phyloP scores from a whole-genome alignment of 768 basidiomycete genomes.

The Cyclocybe cylindracea region DNA sequence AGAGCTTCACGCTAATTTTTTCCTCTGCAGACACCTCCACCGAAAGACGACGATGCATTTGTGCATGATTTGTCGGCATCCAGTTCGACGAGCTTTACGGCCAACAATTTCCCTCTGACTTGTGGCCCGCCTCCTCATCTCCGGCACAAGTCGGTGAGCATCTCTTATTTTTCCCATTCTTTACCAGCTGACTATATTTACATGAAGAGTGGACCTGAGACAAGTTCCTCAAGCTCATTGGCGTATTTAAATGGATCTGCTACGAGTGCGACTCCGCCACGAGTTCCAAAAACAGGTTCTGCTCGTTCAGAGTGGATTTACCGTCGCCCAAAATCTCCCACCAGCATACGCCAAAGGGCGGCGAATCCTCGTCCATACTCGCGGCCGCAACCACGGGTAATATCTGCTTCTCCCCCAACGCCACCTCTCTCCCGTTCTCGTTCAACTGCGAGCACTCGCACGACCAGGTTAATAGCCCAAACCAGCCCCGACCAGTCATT shows the following conservation, averaged over 20 bases:
- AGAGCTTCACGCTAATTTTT: background rate
- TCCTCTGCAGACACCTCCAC: constrained; percentile 9
- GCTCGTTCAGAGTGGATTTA: constrained; percentile 49
- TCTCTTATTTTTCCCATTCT: background rate
- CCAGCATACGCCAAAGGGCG: constrained; percentile 20
- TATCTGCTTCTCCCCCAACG: constrained; percentile 22
- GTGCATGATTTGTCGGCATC: constrained; percentile 15
- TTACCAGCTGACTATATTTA: background rate
- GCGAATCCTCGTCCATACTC: constrained; percentile 23
- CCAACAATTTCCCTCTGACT: constrained; percentile 1
- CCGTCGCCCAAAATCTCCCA: constrained; percentile 39
- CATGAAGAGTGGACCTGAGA: constrained; percentile 12
- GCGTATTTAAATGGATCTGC: constrained; percentile 17
- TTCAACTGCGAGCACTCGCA: constrained; percentile 18
- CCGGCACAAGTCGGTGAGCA: constrained; percentile 6
- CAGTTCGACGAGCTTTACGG: constrained; percentile 1
- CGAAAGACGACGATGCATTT: constrained; percentile 17
- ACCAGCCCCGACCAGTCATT: constrained; percentile 4
- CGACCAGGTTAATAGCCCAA: constrained; percentile 5
- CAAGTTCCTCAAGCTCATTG: constrained; percentile 10
- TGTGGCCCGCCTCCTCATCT: constrained; percentile 11
- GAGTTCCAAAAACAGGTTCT: constrained; percentile 13
- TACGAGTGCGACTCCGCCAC: constrained; percentile 23
- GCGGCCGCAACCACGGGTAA: constrained; percentile 27
- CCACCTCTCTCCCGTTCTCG: constrained; percentile 27